Conservation (phyloP, 2,329 filamentous ascomycete species). For the Hymenoscyphus repandus region DNA sequence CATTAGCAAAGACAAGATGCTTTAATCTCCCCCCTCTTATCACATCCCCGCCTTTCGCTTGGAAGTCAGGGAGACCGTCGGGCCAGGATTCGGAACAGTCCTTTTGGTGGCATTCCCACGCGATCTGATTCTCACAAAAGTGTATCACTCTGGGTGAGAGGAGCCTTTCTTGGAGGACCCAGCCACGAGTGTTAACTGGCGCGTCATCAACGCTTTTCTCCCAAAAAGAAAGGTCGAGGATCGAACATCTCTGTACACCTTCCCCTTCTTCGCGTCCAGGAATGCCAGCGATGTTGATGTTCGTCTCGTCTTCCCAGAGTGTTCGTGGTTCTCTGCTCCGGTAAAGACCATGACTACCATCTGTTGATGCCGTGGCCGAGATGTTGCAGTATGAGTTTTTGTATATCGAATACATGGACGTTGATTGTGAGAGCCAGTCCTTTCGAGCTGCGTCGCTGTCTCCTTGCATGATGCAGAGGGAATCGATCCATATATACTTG, state of each 20-base stretch:
- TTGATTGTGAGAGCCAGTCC: slow-evolving; percentile 6
- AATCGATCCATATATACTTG: slow-evolving; percentile 11
- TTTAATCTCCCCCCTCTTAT: slow-evolving; percentile 3
- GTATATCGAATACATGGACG: slow-evolving; percentile 10
- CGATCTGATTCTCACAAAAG: slow-evolving; percentile 15
- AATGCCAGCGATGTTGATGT: slow-evolving; percentile 6
- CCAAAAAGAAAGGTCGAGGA: slow-evolving; percentile 10
- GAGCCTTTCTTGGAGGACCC: slow-evolving; percentile 21
- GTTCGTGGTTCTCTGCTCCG: background rate
- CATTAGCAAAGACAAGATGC: slow-evolving; percentile 2
- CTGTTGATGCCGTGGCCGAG: slow-evolving; percentile 7
- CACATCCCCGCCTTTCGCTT: slow-evolving; percentile 6
- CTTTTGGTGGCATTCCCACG: slow-evolving; percentile 20
- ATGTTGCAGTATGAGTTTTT: slow-evolving; percentile 11
- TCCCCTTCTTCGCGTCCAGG: background rate
- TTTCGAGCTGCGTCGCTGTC: background rate
- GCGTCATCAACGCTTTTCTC: slow-evolving; percentile 7
- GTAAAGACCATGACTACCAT: slow-evolving; percentile 7
- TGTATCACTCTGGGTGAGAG: slow-evolving; percentile 18
- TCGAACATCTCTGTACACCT: slow-evolving; percentile 1
- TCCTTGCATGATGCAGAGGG: slow-evolving; percentile 5
- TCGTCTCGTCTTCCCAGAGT: slow-evolving; percentile 7
- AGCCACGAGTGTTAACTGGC: slow-evolving; percentile 13
- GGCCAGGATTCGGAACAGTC: slow-evolving; percentile 7
- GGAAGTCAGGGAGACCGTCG: slow-evolving; percentile 2